Percentiles rank a stretch among this genome's conserved stretches.
These are phyloP conservation scores for Phytophthora palmivora DNA, from an alignment of 352 stramenopile species.

Conservation along the genomic window DNA sequence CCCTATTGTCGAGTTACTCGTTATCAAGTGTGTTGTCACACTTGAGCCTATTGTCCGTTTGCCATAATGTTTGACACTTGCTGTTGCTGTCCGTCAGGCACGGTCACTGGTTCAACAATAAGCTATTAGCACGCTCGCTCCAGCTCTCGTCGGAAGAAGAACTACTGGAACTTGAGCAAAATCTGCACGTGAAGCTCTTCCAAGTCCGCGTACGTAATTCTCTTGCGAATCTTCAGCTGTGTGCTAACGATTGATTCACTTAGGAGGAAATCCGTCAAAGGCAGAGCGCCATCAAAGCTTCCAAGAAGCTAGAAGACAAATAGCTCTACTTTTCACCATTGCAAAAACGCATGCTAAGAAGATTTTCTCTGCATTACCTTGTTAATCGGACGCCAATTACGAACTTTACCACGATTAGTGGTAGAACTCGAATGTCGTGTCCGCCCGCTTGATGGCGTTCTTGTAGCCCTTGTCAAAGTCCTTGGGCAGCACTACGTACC, in stretches of 20 bases:
- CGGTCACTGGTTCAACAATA: slow-evolving; percentile 72
- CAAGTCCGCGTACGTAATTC: slow-evolving; percentile 50
- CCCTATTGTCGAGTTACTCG: slow-evolving; percentile 59
- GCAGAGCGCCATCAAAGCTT: slow-evolving; percentile 8
- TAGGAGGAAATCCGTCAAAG: slow-evolving; percentile 31
- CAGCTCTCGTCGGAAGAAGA: slow-evolving; percentile 53
- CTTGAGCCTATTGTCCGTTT: background rate
- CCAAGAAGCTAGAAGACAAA: slow-evolving; percentile 19
- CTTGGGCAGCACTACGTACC: slow-evolving; percentile 99
- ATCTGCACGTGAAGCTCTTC: slow-evolving; percentile 60
- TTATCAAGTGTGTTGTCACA: slow-evolving; percentile 50
- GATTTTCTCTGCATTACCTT: slow-evolving; percentile 1
- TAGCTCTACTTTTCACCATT: background rate
- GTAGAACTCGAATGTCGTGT: slow-evolving; percentile 99
- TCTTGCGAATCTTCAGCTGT: background rate
- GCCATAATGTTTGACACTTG: background rate
- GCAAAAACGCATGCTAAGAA: background rate
- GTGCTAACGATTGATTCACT: background rate
- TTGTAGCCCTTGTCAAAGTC: slow-evolving; percentile 99
- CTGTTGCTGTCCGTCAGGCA: slow-evolving; percentile 39
- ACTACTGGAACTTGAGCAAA: slow-evolving; percentile 51
- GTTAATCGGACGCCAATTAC: background rate
- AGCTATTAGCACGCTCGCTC: slow-evolving; percentile 60
- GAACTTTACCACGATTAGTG: slow-evolving; percentile 55
- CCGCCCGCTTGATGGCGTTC: slow-evolving; percentile 98